These are phyloP conservation scores for Dictyostelium brefeldianum DNA, from an alignment of 78 protist genomes.

Conservation along the genomic window DNA sequence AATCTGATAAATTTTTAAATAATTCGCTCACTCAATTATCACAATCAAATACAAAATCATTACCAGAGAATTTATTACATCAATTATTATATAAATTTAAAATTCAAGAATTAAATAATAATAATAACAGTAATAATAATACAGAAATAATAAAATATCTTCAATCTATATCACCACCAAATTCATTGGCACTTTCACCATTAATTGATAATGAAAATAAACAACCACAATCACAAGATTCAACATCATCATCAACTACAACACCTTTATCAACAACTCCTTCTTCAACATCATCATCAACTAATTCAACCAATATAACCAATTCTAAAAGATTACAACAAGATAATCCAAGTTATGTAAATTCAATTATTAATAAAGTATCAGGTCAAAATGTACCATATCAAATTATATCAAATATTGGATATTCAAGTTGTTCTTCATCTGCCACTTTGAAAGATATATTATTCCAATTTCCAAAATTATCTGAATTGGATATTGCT, in stretches of 20 bases:
- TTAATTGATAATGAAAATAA: background rate
- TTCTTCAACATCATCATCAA: background rate
- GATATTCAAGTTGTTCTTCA: constrained; percentile 12
- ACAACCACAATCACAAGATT: background rate
- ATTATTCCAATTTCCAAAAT: constrained; percentile 54
- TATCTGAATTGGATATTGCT: constrained; percentile 65
- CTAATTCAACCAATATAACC: background rate
- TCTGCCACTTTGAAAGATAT: constrained; percentile 54
- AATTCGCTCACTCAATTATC: constrained; percentile 32
- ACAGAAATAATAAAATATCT: constrained; percentile 19
- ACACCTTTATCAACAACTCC: too few relatives aligned
- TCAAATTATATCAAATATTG: constrained; percentile 25
- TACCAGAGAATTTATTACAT: constrained; percentile 80
- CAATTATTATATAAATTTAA: constrained; percentile 67
- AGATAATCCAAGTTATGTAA: constrained; percentile 17
- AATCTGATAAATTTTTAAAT: constrained; percentile 57
- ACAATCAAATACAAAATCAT: constrained; percentile 64
- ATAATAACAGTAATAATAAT: background rate
- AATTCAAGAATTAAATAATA: constrained; percentile 26
- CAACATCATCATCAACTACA: too few relatives aligned
- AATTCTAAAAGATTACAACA: constrained; percentile 6
- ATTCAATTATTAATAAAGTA: constrained; percentile 12
- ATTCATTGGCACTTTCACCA: constrained; percentile 32
- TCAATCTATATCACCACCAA: constrained; percentile 40
- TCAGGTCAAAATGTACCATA: constrained; percentile 9